Evolutionary conservation across 2,329 filamentous ascomycete genomes (phyloP), one percentile per base, ranked within the genome.

Genomic region (Blumeria graminis): DNA sequence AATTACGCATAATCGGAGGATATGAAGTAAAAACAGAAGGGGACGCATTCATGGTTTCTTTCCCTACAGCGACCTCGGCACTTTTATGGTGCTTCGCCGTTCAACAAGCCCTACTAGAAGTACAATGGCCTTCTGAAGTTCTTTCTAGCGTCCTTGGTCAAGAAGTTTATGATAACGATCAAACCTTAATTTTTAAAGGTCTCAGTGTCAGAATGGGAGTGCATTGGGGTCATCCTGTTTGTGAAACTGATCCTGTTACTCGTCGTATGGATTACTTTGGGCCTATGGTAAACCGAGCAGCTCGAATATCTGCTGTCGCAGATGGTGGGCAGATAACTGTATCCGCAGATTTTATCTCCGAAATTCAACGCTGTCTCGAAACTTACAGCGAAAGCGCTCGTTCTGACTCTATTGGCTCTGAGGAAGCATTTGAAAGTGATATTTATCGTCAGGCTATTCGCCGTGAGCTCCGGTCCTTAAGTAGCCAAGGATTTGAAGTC

Each of bases 21-120:
- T 98, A 95, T 66, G 92, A 98, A 70, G 92, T 98, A 69, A 98
- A 98, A 75, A 98, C 92, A 16, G 92, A 98, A 86, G 92, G 92
- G 62, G 92, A 98, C 70, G 92, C 92, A 8, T 98, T 98, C 65
- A 96, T 98, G 89, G 92, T 98, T 35, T 94, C 90, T 9, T 98
- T 98, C 69, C 86, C 89, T 1, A 96, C 92, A 0, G 88, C 92
- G 1, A 96, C 92, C 0, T 92, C 89, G 8, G 92, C 92, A 5
- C 71, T 98, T 53, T 75, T 98, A 7, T 98, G 92, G 92, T 93
- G 84, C 63, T 98, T 98, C 70, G 86, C 88, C 22, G 89, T 95
- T 33, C 92, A 98, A 68, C 82, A 81, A 61, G 78, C 84, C 64
- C 77, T 98, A 3, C 77, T 98, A 1, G 86, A 94, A 61, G 86